Base-by-base conservation (phyloP, 2,329 filamentous ascomycete genomes). In the Bipolaris sorokiniana region DNA sequence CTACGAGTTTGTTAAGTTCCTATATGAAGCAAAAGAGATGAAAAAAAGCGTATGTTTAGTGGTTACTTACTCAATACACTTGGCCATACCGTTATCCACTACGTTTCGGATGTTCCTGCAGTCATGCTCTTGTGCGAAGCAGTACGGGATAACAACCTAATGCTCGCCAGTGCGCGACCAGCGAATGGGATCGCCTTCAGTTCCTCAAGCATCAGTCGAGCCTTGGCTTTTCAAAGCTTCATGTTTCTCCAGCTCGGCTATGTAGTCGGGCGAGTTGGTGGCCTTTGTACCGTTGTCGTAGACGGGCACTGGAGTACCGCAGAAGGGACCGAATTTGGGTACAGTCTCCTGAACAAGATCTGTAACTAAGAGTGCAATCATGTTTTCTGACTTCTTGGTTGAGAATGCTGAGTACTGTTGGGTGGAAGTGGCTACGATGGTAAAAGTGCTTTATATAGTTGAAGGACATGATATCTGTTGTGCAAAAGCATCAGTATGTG, bases 81-180 rank as follows among this genome's bases (percentile, higher is more conserved):
- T 49, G 1, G 40, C 26, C 13, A 54, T 57, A 7, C 22, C 33
- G 18, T 28, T 33, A n/a, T 49, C 38, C 4, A 57, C 23, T 7
- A 57, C 23, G 2, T 44, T 37, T 6, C 26, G 33, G 18, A n/a
- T 26, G 22, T 48, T n/a, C 13, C 37, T 33, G 38, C 38, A 45
- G 1, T 49, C 44, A 6, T n/a, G 1, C 7, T 48, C 33, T 18
- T 44, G 5, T 3, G 10, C 22, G 6, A 49, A 57, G 13, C 44
- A 57, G 45, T 54, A 57, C 5, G 45, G 33, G 16, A 57, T 46
- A 3, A 46, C 9, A n/a, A 38, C 50, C 7, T 42, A 11, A 18
- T 48, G 33, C 2, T 44, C 23, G 26, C 18, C 23, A 20, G 36
- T 49, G 7, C 50, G 50, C 4, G 50, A 34, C 50, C 54, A 57